A percentile compares a stretch with the other conserved stretches of the same genome.
Conservation (phyloP, 1,139 yeast genomes). For the Geotrichum reessii region DNA sequence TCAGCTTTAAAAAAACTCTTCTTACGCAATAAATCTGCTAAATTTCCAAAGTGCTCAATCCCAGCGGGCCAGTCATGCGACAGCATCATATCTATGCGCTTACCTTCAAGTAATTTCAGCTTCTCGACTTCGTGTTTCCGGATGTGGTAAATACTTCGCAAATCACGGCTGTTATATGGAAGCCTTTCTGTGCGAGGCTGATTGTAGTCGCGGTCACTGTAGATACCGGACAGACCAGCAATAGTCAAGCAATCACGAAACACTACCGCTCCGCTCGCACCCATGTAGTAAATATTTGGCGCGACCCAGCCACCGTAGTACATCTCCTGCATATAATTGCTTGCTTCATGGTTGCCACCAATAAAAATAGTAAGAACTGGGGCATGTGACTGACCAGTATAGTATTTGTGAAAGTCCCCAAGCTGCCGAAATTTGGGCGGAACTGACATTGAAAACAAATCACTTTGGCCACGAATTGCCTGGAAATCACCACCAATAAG, state of each 20-base stretch:
- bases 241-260: slow-evolving; percentile 62
- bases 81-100: slow-evolving; percentile 48
- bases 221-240: slow-evolving; percentile 83
- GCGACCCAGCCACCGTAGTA: slow-evolving; percentile 94
- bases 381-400: slow-evolving; percentile 53
- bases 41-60: slow-evolving; percentile 61
- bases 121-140: slow-evolving; percentile 60
- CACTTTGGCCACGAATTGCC: slow-evolving; percentile 60
- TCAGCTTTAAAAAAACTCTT: slow-evolving; percentile 71
- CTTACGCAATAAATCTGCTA: slow-evolving; percentile 41
- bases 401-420: slow-evolving; percentile 79
- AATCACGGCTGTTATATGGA: slow-evolving; percentile 45
- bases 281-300: slow-evolving; percentile 82
- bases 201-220: slow-evolving; percentile 46
- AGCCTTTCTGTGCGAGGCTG: slow-evolving; percentile 40
- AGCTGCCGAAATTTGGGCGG: slow-evolving; percentile 47
- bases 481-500: slow-evolving; percentile 85
- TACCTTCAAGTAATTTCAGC: slow-evolving; percentile 38
- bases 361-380: slow-evolving; percentile 76
- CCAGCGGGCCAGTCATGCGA: slow-evolving; percentile 97
- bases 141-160: slow-evolving; percentile 68
- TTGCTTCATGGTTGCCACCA: slow-evolving; percentile 95
- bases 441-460: slow-evolving; percentile 60
- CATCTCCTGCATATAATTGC: slow-evolving; percentile 66
- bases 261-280: slow-evolving; percentile 61